Conservation (phyloP, 768 basidiomycete species). For the Suillus discolor region DNA sequence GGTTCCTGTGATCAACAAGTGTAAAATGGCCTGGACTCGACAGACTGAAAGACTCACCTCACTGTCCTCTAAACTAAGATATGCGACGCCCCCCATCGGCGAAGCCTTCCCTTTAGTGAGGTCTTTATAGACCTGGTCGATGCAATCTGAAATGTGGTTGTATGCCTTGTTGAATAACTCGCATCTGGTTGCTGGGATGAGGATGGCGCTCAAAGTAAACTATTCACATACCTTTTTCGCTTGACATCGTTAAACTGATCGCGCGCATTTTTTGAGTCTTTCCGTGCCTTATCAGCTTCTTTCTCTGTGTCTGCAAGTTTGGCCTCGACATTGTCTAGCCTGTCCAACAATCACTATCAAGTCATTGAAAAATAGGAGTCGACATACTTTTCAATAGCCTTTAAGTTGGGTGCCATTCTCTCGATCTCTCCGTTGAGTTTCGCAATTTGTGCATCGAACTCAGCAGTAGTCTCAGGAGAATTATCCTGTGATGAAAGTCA, state of each 20-base stretch:
- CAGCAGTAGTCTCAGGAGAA: conserved; percentile 61
- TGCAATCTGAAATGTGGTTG: conserved; percentile 92
- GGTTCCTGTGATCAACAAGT: conserved; percentile 58
- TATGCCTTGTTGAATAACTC: conserved; percentile 96
- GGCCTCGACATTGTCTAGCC: conserved; percentile 81
- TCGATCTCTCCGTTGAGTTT: conserved; percentile 83
- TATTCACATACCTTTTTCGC: conserved; percentile 61
- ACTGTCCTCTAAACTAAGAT: conserved; percentile 92
- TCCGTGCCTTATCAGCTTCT: conserved; percentile 90
- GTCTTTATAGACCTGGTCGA: conserved; percentile 97
- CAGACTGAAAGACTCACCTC: conserved; percentile 63
- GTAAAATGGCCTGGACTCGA: conserved; percentile 15
- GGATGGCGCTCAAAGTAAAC: background rate
- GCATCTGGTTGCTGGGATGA: conserved; percentile 38
- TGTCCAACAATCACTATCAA: conserved; percentile 24
- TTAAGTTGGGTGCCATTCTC: conserved; percentile 94
- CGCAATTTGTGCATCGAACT: conserved; percentile 72
- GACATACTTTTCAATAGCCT: conserved; percentile 85
- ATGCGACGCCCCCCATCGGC: conserved; percentile 95
- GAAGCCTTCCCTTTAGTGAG: conserved; percentile 93
- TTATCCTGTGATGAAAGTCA: conserved; percentile 47
- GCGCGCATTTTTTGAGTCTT: conserved; percentile 86
- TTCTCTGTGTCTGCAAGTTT: conserved; percentile 88
- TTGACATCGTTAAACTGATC: conserved; percentile 91
- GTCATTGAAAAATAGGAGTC: background rate